Conservation (phyloP, 495 filamentous ascomycete species). For the Chaetomium cochliodes region DNA sequence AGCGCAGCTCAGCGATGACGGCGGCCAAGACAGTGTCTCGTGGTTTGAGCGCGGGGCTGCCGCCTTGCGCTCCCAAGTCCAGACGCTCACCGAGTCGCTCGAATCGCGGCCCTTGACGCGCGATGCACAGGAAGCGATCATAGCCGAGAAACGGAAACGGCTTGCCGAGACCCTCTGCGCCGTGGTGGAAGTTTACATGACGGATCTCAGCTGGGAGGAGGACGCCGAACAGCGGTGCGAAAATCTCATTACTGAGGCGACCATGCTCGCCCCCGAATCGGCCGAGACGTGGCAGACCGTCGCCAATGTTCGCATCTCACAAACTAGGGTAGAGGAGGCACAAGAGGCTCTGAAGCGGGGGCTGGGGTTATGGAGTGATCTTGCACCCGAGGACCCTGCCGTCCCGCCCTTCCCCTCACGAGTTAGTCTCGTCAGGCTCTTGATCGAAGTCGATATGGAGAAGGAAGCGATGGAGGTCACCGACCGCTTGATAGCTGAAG, state of each 20-base stretch:
- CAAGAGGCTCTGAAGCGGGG: constrained; percentile 71
- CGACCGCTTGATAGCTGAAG: constrained; percentile 77
- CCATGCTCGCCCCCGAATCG: constrained; percentile 67
- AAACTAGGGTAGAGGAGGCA: constrained; percentile 73
- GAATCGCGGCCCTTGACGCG: constrained; percentile 36
- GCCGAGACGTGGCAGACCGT: constrained; percentile 89
- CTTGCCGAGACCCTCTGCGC: constrained; percentile 84
- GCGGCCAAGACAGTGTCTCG: constrained; percentile 74
- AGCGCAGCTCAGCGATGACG: constrained; percentile 86
- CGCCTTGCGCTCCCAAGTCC: constrained; percentile 65
- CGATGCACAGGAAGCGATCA: constrained; percentile 44
- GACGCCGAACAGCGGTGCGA: constrained; percentile 87
- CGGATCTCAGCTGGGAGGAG: constrained; percentile 87
- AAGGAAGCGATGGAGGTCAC: constrained; percentile 80
- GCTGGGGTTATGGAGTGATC: constrained; percentile 73
- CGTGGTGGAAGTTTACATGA: constrained; percentile 96
- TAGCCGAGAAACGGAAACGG: constrained; percentile 71
- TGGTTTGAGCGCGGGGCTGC: constrained; percentile 85
- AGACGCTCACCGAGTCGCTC: constrained; percentile 42
- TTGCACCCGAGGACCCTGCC: constrained; percentile 59
- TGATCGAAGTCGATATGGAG: constrained; percentile 88
- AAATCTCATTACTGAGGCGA: constrained; percentile 78
- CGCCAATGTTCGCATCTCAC: constrained; percentile 89
- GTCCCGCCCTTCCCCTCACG: constrained; percentile 81
- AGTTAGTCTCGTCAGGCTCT: constrained; percentile 76